These are phyloP conservation scores for Aureobasidium uvarum DNA, from an alignment of 2,329 filamentous ascomycete species.

Conservation along the genomic window DNA sequence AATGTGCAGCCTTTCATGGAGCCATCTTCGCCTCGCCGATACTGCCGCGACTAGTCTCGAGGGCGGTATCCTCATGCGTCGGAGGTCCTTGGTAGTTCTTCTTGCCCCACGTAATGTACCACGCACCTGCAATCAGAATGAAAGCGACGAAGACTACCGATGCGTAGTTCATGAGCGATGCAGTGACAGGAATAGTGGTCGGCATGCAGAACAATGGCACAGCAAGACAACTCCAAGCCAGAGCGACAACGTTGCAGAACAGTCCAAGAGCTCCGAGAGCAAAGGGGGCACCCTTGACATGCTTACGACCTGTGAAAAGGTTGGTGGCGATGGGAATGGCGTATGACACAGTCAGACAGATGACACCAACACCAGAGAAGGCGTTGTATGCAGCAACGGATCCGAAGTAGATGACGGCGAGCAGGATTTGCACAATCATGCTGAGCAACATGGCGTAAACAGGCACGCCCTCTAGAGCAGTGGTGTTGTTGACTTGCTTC, in stretches of 20 bases:
- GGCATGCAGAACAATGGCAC: slow-evolving; percentile 75
- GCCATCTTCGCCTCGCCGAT: slow-evolving; percentile 7
- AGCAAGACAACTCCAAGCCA: slow-evolving; percentile 65
- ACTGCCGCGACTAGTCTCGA: slow-evolving; percentile 11
- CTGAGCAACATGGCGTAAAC: slow-evolving; percentile 71
- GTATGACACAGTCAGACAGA: slow-evolving; percentile 67
- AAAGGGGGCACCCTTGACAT: slow-evolving; percentile 58
- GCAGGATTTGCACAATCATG: slow-evolving; percentile 62
- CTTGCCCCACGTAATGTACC: slow-evolving; percentile 69
- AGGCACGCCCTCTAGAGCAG: slow-evolving; percentile 58
- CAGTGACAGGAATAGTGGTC: slow-evolving; percentile 58
- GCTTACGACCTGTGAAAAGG: slow-evolving; percentile 58
- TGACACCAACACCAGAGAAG: slow-evolving; percentile 63
- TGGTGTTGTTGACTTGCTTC: slow-evolving; percentile 62
- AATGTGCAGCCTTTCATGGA: background rate
- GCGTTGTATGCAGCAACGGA: slow-evolving; percentile 69
- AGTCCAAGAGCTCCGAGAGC: slow-evolving; percentile 61
- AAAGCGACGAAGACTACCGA: slow-evolving; percentile 71
- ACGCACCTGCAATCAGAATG: slow-evolving; percentile 58
- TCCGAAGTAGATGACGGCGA: slow-evolving; percentile 68
- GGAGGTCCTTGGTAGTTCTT: slow-evolving; percentile 64
- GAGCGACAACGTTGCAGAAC: slow-evolving; percentile 62
- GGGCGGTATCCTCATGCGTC: slow-evolving; percentile 39
- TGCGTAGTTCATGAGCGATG: slow-evolving; percentile 67
- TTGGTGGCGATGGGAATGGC: slow-evolving; percentile 65